These are phyloP conservation scores for Citrullus amarus DNA, from an alignment of 306 rosid genomes.

Conservation along the genomic window DNA sequence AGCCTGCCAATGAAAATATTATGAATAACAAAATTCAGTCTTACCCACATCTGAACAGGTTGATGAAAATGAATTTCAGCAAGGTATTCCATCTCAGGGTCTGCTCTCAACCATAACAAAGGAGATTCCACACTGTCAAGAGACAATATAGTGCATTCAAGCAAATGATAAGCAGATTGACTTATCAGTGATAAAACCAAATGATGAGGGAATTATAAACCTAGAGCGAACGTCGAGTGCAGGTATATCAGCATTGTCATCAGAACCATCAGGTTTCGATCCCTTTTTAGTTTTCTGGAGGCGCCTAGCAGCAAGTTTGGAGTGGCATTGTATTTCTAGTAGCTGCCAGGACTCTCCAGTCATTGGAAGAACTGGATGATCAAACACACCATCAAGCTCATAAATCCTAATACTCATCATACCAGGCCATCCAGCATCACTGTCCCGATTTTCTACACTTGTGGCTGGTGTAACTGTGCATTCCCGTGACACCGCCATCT, in stretches of 20 bases:
- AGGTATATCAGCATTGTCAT: constrained; percentile 76
- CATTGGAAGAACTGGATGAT: constrained; percentile 96
- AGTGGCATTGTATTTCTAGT: constrained; percentile 87
- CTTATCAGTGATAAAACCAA: neutral
- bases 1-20: neutral
- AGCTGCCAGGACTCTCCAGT: constrained; percentile 89
- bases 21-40: constrained; percentile 22
- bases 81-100: constrained; percentile 98
- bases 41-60: constrained; percentile 99
- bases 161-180: constrained; percentile 11
- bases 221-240: constrained; percentile 70
- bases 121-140: constrained; percentile 73
- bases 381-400: constrained; percentile 95
- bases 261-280: constrained; percentile 79
- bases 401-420: constrained; percentile 95
- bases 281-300: constrained; percentile 83
- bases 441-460: constrained; percentile 61
- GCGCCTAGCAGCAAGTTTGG: constrained; percentile 88
- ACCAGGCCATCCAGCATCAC: constrained; percentile 93
- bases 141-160: constrained; percentile 6
- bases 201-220: constrained; percentile 19
- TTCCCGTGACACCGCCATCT: constrained; percentile 84
- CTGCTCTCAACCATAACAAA: constrained; percentile 91
- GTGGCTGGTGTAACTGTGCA: constrained; percentile 59
- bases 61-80: constrained; percentile 84